Base-by-base conservation (phyloP, 345 rosid species). In the Capsella bursapastoris region DNA sequence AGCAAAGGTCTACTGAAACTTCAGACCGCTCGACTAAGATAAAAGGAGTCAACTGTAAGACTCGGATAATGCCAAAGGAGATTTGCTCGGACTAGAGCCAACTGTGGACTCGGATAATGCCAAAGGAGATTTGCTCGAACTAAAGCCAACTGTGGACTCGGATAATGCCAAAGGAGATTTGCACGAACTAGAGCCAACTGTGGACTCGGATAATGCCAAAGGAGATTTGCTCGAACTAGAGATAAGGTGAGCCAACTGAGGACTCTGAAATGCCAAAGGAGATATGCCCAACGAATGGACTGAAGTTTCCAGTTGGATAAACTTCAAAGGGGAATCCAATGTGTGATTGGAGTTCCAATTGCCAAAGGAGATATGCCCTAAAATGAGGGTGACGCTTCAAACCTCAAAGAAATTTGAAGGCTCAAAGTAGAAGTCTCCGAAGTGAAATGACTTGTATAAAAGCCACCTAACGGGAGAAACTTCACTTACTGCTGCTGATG, bases 331-430 rank as follows among this genome's bases (percentile, higher is more conserved):
- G 71, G 76, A 78, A 78, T 66, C 74, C 66, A 47, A 75, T 3
- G 34, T 60, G 64, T 73, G 60, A 62, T 27, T 57, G 44, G 78
- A 78, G 78, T 81, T 72, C 79, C 78, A 47, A 75, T 52, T 63
- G 77, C 77, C 82, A 71, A 75, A 78, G 84, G 83, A 81, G 88
- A 85, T 80, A 66, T 82, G 83, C 87, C 80, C 85, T 48, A 70
- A 22, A 61, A 51, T 57, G 59, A 76, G 64, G 73, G 80, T 64
- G 45, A 70, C 51, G 67, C 69, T 66, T 71, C 49, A 45, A 68
- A 77, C 77, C 58, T 71, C 60, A 31, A 67, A 73, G 58, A 67
- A 58, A 79, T 29, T 70, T 55, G 44, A 56, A 68, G 28, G 59
- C 3, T 27, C 22, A 69, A 64, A 52, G 49, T 59, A 35, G 68